Conservation (phyloP, 1,139 yeast species). For the Saccharomyces hybrid region DNA sequence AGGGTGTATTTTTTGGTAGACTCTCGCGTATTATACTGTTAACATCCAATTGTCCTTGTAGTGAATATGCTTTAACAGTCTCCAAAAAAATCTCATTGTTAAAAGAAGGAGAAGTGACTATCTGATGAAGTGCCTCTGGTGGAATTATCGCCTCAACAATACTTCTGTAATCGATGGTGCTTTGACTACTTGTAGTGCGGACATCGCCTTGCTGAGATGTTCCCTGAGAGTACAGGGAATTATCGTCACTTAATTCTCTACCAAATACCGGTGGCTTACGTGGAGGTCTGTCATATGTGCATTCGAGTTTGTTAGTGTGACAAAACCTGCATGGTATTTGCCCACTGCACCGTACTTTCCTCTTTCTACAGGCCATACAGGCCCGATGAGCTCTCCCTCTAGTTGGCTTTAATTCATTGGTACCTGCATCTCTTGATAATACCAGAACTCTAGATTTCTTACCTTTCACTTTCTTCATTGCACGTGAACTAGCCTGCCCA, state of each 20-base stretch:
- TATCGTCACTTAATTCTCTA: background rate
- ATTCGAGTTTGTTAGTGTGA: conserved; percentile 64
- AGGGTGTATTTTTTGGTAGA: background rate
- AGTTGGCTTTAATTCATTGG: conserved; percentile 33
- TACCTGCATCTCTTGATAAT: conserved; percentile 20
- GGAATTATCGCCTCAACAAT: conserved; percentile 9
- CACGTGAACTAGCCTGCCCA: background rate
- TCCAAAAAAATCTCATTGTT: conserved; percentile 7
- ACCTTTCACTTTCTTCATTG: conserved; percentile 1
- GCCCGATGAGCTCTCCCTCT: conserved; percentile 75
- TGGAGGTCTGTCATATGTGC: conserved; percentile 38
- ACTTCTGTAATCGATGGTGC: conserved; percentile 5
- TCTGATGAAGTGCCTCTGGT: background rate
- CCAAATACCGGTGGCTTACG: background rate
- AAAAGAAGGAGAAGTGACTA: conserved; percentile 1
- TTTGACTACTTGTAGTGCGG: background rate
- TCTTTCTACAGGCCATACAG: conserved; percentile 69
- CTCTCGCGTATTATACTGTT: background rate
- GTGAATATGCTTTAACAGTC: conserved; percentile 6
- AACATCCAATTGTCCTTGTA: conserved; percentile 4
- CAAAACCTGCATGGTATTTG: conserved; percentile 83
- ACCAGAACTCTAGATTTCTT: conserved; percentile 20
- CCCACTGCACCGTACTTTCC: conserved; percentile 86
- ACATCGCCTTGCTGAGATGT: background rate
- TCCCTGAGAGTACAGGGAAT: background rate